Evolutionary conservation across 1,139 yeast genomes (phyloP).

Genomic region (Pichia sp.): DNA sequence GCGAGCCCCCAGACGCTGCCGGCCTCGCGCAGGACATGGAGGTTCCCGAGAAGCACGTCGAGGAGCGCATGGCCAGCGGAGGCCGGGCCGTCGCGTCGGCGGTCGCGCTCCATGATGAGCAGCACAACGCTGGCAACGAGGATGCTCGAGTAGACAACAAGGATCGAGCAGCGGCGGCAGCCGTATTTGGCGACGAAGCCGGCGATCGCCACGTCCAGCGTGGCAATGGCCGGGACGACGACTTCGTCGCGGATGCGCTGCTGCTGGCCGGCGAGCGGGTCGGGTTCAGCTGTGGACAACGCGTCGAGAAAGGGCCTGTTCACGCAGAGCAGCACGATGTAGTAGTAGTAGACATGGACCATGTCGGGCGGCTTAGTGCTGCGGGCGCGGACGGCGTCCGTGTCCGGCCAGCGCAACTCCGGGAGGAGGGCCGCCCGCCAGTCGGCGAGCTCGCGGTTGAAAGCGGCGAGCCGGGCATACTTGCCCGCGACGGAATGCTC

Average conservation of each 20-base stretch:
- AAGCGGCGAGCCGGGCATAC: not conserved
- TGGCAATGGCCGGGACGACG: not conserved
- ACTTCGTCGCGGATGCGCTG: not conserved
- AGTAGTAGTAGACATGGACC: slow-evolving; percentile 55
- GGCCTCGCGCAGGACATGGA: not conserved
- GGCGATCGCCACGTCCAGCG: slow-evolving; percentile 1
- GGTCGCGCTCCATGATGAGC: not conserved
- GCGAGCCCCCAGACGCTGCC: not conserved
- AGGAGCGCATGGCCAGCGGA: not conserved
- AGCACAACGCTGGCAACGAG: slow-evolving; percentile 1
- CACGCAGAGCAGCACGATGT: slow-evolving; percentile 51
- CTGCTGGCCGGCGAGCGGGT: not conserved
- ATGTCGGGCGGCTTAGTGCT: slow-evolving; percentile 45
- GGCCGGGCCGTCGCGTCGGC: not conserved
- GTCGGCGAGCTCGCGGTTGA: not conserved
- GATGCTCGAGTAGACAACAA: slow-evolving; percentile 12
- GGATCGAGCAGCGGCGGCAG: slow-evolving; percentile 9
- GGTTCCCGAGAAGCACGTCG: not conserved
- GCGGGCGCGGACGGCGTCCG: slow-evolving; percentile 48
- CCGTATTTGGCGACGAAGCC: slow-evolving; percentile 11
- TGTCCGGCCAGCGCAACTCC: slow-evolving; percentile 13
- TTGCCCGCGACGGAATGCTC: not conserved
- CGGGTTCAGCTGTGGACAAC: not conserved
- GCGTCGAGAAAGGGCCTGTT: slow-evolving; percentile 51
- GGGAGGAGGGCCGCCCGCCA: slow-evolving; percentile 12